Evolutionary conservation across 1,139 yeast species (phyloP).

Genomic region (Sugiyamaella novakii): DNA sequence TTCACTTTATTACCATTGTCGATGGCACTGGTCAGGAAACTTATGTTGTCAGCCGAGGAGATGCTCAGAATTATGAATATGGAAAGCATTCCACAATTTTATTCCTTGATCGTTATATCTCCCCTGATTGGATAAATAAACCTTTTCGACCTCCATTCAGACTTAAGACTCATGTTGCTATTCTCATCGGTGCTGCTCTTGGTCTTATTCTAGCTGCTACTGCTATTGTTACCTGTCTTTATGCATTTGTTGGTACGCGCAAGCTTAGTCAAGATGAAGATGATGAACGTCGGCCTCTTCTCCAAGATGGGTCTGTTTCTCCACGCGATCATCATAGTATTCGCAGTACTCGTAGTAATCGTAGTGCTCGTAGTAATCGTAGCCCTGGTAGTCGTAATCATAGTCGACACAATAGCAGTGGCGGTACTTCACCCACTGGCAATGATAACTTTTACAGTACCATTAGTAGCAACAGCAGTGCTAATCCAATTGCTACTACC

Average conservation of each 20-base stretch:
- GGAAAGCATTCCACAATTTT: slow-evolving; percentile 55
- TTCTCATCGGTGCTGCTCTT: slow-evolving; percentile 42
- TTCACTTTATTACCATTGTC: slow-evolving; percentile 42
- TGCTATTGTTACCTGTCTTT: slow-evolving; percentile 28
- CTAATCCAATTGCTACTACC: slow-evolving; percentile 34
- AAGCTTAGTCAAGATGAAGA: slow-evolving; percentile 17
- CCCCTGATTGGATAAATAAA: slow-evolving; percentile 59
- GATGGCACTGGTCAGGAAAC: slow-evolving; percentile 69
- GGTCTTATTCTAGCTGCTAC: slow-evolving; percentile 40
- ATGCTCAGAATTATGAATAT: slow-evolving; percentile 47
- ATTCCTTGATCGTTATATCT: slow-evolving; percentile 67
- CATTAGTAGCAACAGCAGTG: slow-evolving; percentile 8
- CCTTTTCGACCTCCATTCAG: slow-evolving; percentile 39
- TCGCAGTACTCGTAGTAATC: slow-evolving; percentile 8
- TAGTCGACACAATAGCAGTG: slow-evolving; percentile 7
- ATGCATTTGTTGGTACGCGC: slow-evolving; percentile 29
- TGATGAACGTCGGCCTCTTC: slow-evolving; percentile 24
- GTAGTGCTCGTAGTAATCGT: too few relatives aligned
- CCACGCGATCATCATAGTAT: slow-evolving; percentile 8
- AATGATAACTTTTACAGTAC: slow-evolving; percentile 1
- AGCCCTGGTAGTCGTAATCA: slow-evolving; percentile 6
- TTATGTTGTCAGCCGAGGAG: slow-evolving; percentile 65
- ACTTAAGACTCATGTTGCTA: slow-evolving; percentile 41
- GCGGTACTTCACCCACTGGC: slow-evolving; percentile 1
- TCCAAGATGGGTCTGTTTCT: slow-evolving; percentile 13